These are phyloP conservation scores for Leishmania major DNA, from an alignment of 208 protist species.

Conservation along the genomic window DNA sequence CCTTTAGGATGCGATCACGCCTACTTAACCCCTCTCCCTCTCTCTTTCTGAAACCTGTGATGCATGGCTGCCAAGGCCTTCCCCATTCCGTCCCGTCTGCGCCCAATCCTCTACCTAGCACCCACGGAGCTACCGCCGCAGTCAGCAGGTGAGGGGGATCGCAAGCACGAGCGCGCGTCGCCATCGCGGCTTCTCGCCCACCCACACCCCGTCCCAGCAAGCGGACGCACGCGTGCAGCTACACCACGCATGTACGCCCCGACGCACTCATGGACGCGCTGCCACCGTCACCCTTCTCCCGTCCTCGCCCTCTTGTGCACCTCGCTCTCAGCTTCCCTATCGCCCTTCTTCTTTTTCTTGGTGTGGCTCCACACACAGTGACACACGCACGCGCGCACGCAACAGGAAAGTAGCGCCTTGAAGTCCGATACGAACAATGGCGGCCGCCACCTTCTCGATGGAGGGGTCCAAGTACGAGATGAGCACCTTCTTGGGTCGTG, in stretches of 20 bases:
- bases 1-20: not conserved
- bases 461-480: constrained; percentile 82
- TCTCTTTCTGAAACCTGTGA: not conserved
- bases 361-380: not conserved
- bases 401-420: not conserved
- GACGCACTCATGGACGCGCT: not conserved
- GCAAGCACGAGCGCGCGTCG: not conserved
- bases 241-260: not conserved
- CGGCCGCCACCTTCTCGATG: constrained; percentile 44
- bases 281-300: not conserved
- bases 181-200: not conserved
- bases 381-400: not conserved
- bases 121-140: too few relatives aligned
- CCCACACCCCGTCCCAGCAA: not conserved
- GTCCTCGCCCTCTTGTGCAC: not conserved
- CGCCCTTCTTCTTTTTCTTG: not conserved
- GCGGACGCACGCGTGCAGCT: not conserved
- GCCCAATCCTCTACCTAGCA: too few relatives aligned
- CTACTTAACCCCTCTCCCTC: not conserved
- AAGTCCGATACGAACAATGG: not conserved
- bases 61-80: not conserved
- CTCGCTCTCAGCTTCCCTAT: not conserved
- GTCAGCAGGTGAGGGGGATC: not conserved
- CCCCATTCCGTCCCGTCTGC: not conserved
- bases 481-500: constrained; percentile 74